Evolutionary conservation across 352 stramenopile species (phyloP).

Genomic region (Globisporangium splendens): DNA sequence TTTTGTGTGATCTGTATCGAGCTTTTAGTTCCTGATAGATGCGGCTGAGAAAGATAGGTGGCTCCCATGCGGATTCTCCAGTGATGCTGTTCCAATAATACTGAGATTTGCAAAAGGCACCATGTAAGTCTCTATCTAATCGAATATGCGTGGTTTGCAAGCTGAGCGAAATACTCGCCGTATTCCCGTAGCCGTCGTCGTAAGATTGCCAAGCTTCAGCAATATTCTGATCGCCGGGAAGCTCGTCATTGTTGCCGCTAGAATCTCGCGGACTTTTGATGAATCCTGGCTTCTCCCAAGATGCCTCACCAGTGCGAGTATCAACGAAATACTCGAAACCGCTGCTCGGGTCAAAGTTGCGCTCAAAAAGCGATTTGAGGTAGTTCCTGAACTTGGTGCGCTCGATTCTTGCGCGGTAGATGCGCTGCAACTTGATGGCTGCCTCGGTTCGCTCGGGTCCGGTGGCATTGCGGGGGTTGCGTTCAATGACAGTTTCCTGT

Average conservation of each 20-base stretch:
- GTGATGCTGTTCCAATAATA: slow-evolving; percentile 75
- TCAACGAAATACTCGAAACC: slow-evolving; percentile 63
- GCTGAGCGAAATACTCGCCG: slow-evolving; percentile 23
- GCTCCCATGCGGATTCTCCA: slow-evolving; percentile 61
- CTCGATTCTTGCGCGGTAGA: slow-evolving; percentile 63
- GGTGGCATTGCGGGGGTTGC: slow-evolving; percentile 54
- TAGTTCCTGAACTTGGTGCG: slow-evolving; percentile 57
- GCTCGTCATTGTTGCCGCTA: slow-evolving; percentile 11
- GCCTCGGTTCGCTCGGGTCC: slow-evolving; percentile 55
- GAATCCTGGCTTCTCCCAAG: slow-evolving; percentile 45
- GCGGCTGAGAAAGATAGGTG: slow-evolving; percentile 42
- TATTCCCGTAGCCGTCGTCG: slow-evolving; percentile 61
- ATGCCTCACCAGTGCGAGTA: slow-evolving; percentile 51
- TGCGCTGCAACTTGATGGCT: slow-evolving; percentile 62
- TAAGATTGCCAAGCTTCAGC: slow-evolving; percentile 47
- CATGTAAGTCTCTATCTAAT: not conserved
- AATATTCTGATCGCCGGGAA: not conserved
- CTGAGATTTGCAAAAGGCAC: slow-evolving; percentile 15
- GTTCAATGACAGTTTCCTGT: slow-evolving; percentile 19
- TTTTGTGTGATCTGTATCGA: slow-evolving; percentile 48
- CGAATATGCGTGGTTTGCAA: not conserved
- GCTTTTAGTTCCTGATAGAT: slow-evolving; percentile 53
- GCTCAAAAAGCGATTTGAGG: slow-evolving; percentile 53
- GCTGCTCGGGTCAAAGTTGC: slow-evolving; percentile 35
- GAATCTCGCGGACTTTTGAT: slow-evolving; percentile 10